Evolutionary conservation across 2,329 filamentous ascomycete species (phyloP).

Genomic region (Sphaerulina musiva): DNA sequence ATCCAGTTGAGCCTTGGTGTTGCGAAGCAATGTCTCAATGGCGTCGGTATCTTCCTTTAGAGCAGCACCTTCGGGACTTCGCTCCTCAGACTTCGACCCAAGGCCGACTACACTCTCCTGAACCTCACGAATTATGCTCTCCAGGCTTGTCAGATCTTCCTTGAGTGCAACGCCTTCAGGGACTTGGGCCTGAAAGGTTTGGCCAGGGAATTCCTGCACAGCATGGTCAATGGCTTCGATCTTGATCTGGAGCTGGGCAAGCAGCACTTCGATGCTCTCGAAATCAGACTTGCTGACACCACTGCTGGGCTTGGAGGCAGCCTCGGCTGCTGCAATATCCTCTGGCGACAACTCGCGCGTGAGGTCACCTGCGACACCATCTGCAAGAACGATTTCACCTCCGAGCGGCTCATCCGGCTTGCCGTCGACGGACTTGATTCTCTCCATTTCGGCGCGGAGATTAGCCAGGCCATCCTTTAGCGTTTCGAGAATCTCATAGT

Average conservation of each 20-base stretch:
- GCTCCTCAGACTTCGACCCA: conserved; percentile 35
- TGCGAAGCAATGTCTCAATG: conserved; percentile 82
- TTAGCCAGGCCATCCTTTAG: conserved; percentile 73
- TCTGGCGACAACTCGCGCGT: conserved; percentile 40
- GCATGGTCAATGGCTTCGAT: conserved; percentile 66
- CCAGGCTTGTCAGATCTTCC: conserved; percentile 48
- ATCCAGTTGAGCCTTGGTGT: conserved; percentile 81
- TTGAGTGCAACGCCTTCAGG: conserved; percentile 39
- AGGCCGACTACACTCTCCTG: conserved; percentile 54
- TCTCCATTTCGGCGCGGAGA: conserved; percentile 71
- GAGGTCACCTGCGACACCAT: conserved; percentile 27
- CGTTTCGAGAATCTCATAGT: conserved; percentile 82
- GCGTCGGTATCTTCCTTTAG: conserved; percentile 80
- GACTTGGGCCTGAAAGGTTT: conserved; percentile 33
- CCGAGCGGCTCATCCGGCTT: conserved; percentile 42
- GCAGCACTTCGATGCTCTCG: conserved; percentile 75
- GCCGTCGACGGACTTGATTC: conserved; percentile 55
- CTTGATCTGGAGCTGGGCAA: conserved; percentile 76
- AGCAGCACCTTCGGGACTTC: conserved; percentile 48
- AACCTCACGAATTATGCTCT: conserved; percentile 48
- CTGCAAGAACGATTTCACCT: conserved; percentile 53
- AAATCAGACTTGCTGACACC: conserved; percentile 57
- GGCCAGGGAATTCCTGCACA: conserved; percentile 42
- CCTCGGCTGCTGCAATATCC: conserved; percentile 21
- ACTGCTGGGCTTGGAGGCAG: conserved; percentile 13